Conservation (phyloP, 225 moss, liverwort and hornwort species). For the Lunularia cruciata region DNA sequence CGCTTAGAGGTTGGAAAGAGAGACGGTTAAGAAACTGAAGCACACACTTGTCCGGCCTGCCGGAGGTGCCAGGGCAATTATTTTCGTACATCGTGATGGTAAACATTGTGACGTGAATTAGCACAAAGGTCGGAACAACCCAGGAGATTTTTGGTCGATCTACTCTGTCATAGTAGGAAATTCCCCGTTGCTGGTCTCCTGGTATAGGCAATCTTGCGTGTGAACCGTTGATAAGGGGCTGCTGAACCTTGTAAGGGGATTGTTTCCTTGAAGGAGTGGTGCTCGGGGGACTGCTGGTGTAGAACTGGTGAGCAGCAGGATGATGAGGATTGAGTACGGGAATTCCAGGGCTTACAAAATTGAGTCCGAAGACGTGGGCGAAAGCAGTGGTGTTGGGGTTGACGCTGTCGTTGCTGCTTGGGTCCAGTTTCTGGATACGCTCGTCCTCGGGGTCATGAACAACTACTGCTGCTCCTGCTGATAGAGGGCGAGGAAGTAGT, state of each 20-base stretch:
- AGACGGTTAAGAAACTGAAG: conserved; percentile 53
- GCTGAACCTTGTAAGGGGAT: not conserved
- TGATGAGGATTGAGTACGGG: conserved; percentile 10
- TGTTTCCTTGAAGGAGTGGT: conserved; percentile 14
- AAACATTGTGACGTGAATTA: conserved; percentile 60
- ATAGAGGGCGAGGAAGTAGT: not conserved
- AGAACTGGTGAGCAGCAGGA: not conserved
- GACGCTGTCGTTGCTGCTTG: not conserved
- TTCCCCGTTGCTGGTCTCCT: not conserved
- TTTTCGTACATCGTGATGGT: conserved; percentile 72
- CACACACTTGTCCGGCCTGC: conserved; percentile 44
- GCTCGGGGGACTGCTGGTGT: not conserved
- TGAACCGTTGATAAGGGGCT: not conserved
- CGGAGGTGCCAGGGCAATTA: conserved; percentile 49
- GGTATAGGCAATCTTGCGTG: not conserved
- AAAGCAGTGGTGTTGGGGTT: not conserved
- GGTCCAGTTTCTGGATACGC: not conserved
- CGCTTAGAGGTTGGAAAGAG: conserved; percentile 71
- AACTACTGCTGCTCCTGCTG: not conserved
- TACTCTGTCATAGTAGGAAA: conserved; percentile 27
- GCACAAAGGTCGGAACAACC: conserved; percentile 57
- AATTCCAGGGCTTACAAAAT: conserved; percentile 21
- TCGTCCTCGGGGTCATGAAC: conserved; percentile 7
- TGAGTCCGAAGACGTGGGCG: conserved; percentile 15
- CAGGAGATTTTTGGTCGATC: conserved; percentile 48